A percentile compares a stretch with the other conserved stretches of the same genome.
These are phyloP conservation scores for Nannochloris sp. DNA, from an alignment of 139 green algal species.

Conservation along the genomic window DNA sequence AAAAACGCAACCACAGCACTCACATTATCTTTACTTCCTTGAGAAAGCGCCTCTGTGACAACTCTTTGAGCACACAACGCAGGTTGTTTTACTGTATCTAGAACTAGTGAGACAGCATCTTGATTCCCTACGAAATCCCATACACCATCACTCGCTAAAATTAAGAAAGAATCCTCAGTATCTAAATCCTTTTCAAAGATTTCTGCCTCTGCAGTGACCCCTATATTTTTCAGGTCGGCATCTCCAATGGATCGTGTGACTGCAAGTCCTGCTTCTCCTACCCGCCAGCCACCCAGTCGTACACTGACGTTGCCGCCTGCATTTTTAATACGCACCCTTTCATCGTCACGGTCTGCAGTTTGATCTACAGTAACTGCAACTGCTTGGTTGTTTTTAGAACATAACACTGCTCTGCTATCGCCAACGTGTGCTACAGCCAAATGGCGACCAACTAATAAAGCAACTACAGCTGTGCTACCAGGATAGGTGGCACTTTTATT, in stretches of 20 bases:
- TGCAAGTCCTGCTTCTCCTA: slow-evolving; percentile 63
- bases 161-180: slow-evolving; percentile 66
- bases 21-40: slow-evolving; percentile 73
- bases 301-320: slow-evolving; percentile 38
- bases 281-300: slow-evolving; percentile 53
- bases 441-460: slow-evolving; percentile 37
- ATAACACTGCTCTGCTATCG: slow-evolving; percentile 82
- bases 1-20: slow-evolving; percentile 70
- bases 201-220: slow-evolving; percentile 72
- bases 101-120: slow-evolving; percentile 64
- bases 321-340: slow-evolving; percentile 62
- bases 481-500: slow-evolving; percentile 29
- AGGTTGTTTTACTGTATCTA: slow-evolving; percentile 79
- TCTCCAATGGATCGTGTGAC: slow-evolving; percentile 79
- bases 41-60: slow-evolving; percentile 62
- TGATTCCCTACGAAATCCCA: slow-evolving; percentile 73
- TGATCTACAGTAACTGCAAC: slow-evolving; percentile 73
- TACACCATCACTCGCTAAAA: slow-evolving; percentile 80
- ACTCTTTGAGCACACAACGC: slow-evolving; percentile 68
- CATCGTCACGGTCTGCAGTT: slow-evolving; percentile 51
- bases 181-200: slow-evolving; percentile 37
- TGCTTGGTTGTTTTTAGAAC: slow-evolving; percentile 36
- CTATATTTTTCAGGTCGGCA: slow-evolving; percentile 65
- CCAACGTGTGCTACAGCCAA: slow-evolving; percentile 78
- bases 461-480: slow-evolving; percentile 66